Percentiles rank a stretch among this genome's conserved stretches.
phyloP scores from a whole-genome alignment of 495 filamentous ascomycete genomes.

The Penicillium soppii region DNA sequence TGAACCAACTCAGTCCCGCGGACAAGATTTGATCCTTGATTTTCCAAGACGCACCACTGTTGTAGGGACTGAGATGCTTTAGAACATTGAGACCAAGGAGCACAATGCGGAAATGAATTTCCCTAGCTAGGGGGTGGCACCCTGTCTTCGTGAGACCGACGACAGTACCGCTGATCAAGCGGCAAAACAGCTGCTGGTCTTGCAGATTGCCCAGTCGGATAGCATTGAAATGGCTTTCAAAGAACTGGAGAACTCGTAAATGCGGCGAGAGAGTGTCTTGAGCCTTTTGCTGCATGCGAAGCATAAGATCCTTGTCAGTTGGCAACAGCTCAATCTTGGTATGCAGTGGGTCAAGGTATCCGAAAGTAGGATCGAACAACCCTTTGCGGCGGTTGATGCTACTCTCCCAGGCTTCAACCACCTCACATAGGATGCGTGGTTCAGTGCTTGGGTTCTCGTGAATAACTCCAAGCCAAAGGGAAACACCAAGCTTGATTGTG shows the following conservation, averaged over 20 bases:
- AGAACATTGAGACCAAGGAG: conserved; percentile 79
- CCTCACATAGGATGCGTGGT: conserved; percentile 75
- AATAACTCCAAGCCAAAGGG: conserved; percentile 93
- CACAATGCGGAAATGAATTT: conserved; percentile 84
- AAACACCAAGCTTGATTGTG: conserved; percentile 91
- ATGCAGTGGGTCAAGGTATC: conserved; percentile 84
- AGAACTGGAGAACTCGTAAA: conserved; percentile 78
- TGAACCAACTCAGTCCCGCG: conserved; percentile 86
- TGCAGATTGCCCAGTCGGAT: conserved; percentile 77
- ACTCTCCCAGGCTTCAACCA: conserved; percentile 83
- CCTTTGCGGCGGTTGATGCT: conserved; percentile 73
- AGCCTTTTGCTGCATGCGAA: conserved; percentile 70
- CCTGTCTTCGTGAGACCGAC: conserved; percentile 66
- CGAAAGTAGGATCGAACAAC: conserved; percentile 73
- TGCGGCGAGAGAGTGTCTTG: conserved; percentile 84
- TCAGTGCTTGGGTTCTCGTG: conserved; percentile 92
- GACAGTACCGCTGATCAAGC: conserved; percentile 73
- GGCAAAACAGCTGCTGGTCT: conserved; percentile 74
- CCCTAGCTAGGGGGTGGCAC: conserved; percentile 82
- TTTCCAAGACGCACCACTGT: conserved; percentile 60
- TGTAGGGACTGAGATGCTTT: conserved; percentile 62
- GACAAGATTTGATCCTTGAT: conserved; percentile 87
- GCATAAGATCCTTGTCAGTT: conserved; percentile 74
- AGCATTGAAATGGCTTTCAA: conserved; percentile 92
- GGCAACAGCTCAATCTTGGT: conserved; percentile 90